Percentiles rank a stretch among this genome's conserved stretches.
These are phyloP conservation scores for Ceratobasidium sp. DNA, from an alignment of 1,284 basidiomycete genomes.

Conservation along the genomic window DNA sequence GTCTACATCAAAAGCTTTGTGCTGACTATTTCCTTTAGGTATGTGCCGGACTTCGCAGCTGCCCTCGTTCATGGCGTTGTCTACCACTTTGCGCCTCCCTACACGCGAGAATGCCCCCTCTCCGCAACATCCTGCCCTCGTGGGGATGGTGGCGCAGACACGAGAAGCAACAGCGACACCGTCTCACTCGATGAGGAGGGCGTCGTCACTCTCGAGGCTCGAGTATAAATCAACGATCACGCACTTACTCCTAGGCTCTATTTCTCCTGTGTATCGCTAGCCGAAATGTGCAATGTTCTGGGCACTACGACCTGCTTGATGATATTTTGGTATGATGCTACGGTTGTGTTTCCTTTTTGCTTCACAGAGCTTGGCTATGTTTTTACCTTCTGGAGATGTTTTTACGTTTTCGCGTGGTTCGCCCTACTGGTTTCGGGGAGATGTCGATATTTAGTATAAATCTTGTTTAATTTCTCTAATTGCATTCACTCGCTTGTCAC, in stretches of 20 bases:
- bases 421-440: background rate
- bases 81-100: constrained; percentile 43
- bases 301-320: background rate
- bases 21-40: constrained; percentile 36
- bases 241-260: background rate
- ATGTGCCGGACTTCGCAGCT: constrained; percentile 44
- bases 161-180: constrained; percentile 10
- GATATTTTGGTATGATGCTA: background rate
- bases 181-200: constrained; percentile 37
- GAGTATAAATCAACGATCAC: constrained; percentile 17
- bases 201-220: constrained; percentile 39
- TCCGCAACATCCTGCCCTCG: constrained; percentile 29
- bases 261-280: constrained; percentile 5
- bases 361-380: background rate
- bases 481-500: constrained; percentile 21
- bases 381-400: background rate
- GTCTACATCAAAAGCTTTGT: background rate
- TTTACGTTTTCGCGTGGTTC: constrained; percentile 21
- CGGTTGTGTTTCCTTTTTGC: background rate
- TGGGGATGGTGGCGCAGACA: background rate
- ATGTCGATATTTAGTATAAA: constrained; percentile 2
- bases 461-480: constrained; percentile 24
- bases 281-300: background rate
- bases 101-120: constrained; percentile 43
- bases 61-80: constrained; percentile 37